Evolutionary conservation across 345 rosid genomes (phyloP).

Genomic region (Brassica carinata): DNA sequence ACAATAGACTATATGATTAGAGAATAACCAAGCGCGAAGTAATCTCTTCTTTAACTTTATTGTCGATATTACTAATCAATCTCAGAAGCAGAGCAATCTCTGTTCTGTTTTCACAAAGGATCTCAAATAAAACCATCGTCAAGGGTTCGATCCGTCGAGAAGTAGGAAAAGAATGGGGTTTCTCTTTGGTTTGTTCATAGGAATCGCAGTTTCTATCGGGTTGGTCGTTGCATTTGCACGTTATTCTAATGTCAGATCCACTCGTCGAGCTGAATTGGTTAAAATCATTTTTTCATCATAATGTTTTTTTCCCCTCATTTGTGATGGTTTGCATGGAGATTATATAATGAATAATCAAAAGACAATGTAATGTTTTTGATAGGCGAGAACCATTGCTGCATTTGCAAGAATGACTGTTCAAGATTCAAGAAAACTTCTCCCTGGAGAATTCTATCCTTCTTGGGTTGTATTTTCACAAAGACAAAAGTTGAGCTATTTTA

Average conservation of each 20-base stretch:
- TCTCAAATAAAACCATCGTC: slow-evolving; percentile 7
- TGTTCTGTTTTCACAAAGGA: slow-evolving; percentile 14
- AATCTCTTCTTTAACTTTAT: slow-evolving; percentile 27
- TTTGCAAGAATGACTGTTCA: slow-evolving; percentile 88
- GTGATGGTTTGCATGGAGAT: background rate
- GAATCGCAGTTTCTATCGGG: slow-evolving; percentile 57
- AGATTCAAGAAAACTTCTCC: slow-evolving; percentile 80
- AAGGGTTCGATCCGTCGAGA: background rate
- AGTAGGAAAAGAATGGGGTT: slow-evolving; percentile 47
- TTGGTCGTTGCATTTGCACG: slow-evolving; percentile 63
- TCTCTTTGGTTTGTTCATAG: slow-evolving; percentile 53
- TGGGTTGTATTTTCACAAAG: slow-evolving; percentile 84
- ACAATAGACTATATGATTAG: slow-evolving; percentile 3
- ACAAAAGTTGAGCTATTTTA: slow-evolving; percentile 63
- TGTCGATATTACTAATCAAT: slow-evolving; percentile 24
- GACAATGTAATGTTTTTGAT: background rate
- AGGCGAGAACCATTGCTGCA: slow-evolving; percentile 80
- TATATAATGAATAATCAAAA: background rate
- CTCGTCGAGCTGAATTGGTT: slow-evolving; percentile 59
- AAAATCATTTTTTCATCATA: background rate
- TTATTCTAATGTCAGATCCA: slow-evolving; percentile 60
- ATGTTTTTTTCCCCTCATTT: background rate
- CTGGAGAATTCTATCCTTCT: slow-evolving; percentile 65
- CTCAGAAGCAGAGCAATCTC: slow-evolving; percentile 33
- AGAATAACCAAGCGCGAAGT: slow-evolving; percentile 21